These are phyloP conservation scores for Ensete ventricosum DNA, from an alignment of 176 grass and related monocot species.

Conservation along the genomic window DNA sequence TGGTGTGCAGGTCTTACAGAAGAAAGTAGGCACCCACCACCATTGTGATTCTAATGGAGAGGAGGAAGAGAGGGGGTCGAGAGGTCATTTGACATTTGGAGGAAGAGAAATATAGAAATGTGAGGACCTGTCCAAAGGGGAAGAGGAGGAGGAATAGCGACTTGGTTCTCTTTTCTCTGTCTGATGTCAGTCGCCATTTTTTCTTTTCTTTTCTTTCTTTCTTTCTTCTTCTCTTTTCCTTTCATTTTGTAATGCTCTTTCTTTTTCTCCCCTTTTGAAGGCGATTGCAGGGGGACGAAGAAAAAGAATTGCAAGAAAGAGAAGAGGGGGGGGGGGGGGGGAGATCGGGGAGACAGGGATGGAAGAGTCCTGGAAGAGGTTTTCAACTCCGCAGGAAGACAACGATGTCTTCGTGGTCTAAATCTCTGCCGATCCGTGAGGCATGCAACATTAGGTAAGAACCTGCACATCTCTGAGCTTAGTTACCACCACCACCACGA, in stretches of 20 bases:
- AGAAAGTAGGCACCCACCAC: background rate
- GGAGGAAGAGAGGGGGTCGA: slow-evolving; percentile 15
- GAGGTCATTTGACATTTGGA: slow-evolving; percentile 42
- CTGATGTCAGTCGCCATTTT: slow-evolving; percentile 41
- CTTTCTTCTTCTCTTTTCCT: too few relatives aligned
- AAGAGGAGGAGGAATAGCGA: slow-evolving; percentile 41
- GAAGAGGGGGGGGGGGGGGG: slow-evolving; percentile 18
- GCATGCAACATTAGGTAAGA: background rate
- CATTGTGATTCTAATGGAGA: background rate
- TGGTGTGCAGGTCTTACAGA: background rate
- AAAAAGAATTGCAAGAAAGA: slow-evolving; percentile 36
- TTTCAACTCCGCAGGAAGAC: slow-evolving; percentile 52
- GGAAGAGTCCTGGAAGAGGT: slow-evolving; percentile 23
- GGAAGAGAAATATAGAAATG: slow-evolving; percentile 28
- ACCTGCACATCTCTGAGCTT: too few relatives aligned
- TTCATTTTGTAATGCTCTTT: slow-evolving; percentile 2
- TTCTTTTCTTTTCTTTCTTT: too few relatives aligned
- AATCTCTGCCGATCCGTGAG: background rate
- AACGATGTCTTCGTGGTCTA: slow-evolving; percentile 68
- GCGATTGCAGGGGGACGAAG: slow-evolving; percentile 64
- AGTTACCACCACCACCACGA: too few relatives aligned
- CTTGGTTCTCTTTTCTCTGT: slow-evolving; percentile 42
- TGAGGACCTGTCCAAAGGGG: slow-evolving; percentile 16
- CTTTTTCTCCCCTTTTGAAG: slow-evolving; percentile 71
- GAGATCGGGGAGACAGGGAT: slow-evolving; percentile 47